These are phyloP conservation scores for Cutaneotrichosporon sp. DNA, from an alignment of 1,284 basidiomycete species.

Conservation along the genomic window DNA sequence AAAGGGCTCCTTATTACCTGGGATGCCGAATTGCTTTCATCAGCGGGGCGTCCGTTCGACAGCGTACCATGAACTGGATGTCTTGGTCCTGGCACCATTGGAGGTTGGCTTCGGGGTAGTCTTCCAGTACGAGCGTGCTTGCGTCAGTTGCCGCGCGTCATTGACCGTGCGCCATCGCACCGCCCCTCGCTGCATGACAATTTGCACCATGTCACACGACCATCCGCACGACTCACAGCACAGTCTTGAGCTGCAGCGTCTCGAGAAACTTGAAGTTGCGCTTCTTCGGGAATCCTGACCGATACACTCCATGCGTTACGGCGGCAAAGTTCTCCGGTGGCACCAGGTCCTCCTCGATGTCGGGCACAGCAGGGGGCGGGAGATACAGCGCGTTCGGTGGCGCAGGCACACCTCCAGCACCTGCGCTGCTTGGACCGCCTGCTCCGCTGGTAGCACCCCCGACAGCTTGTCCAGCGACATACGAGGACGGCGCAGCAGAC, in stretches of 20 bases:
- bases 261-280: constrained; percentile 55
- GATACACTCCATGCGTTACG: constrained; percentile 51
- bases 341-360: constrained; percentile 41
- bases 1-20: constrained; percentile 55
- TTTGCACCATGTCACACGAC: background rate
- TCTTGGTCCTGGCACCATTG: constrained; percentile 49
- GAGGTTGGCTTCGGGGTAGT: constrained; percentile 54
- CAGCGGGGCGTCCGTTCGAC: background rate
- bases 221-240: constrained; percentile 34
- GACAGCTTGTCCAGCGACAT: no score
- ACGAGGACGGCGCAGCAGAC: no score
- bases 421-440: no score
- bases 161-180: background rate
- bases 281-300: constrained; percentile 53
- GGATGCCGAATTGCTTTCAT: constrained; percentile 54
- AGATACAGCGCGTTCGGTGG: constrained; percentile 41
- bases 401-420: no score
- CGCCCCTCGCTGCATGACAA: background rate
- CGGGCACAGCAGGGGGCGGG: constrained; percentile 40
- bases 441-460: no score
- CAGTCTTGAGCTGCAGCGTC: constrained; percentile 53
- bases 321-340: constrained; percentile 47
- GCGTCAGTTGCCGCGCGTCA: constrained; percentile 6
- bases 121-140: constrained; percentile 52
- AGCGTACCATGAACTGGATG: constrained; percentile 43